phyloP scores from a whole-genome alignment of 129 eudicot genomes.

The Saussurea involucrata region DNA sequence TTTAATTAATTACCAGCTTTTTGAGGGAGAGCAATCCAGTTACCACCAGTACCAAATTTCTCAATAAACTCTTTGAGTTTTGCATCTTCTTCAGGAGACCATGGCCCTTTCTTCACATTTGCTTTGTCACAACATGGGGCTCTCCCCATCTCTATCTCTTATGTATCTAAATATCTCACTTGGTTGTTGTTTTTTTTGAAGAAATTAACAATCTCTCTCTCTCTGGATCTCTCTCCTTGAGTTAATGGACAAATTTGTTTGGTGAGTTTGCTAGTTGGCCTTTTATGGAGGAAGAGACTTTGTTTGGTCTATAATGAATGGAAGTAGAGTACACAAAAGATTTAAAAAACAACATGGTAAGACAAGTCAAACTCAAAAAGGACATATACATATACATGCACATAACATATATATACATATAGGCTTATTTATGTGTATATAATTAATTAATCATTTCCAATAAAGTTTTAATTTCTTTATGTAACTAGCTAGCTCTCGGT shows the following conservation, averaged over 20 bases:
- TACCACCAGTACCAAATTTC: slow-evolving; percentile 90
- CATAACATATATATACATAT: slow-evolving; percentile 9
- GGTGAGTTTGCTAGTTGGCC: slow-evolving; percentile 35
- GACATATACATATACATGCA: slow-evolving; percentile 13
- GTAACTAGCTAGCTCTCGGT: not conserved
- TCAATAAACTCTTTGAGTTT: slow-evolving; percentile 79
- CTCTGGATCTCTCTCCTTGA: slow-evolving; percentile 10
- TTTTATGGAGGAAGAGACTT: slow-evolving; percentile 54
- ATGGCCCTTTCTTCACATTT: slow-evolving; percentile 92
- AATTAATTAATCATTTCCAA: not conserved
- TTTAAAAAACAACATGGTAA: slow-evolving; percentile 15
- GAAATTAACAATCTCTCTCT: slow-evolving; percentile 1
- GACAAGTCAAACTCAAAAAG: slow-evolving; percentile 40
- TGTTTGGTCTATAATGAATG: not conserved
- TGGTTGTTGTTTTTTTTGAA: slow-evolving; percentile 12
- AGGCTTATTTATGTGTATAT: slow-evolving; percentile 10
- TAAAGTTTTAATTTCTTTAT: slow-evolving; percentile 14
- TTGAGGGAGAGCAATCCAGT: slow-evolving; percentile 97
- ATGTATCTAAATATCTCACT: slow-evolving; percentile 14
- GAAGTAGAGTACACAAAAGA: slow-evolving; percentile 28
- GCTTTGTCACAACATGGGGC: slow-evolving; percentile 99
- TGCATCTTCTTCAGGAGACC: slow-evolving; percentile 99
- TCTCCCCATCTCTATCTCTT: slow-evolving; percentile 69
- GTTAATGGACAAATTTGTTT: slow-evolving; percentile 40
- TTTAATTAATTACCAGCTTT: slow-evolving; percentile 56